phyloP scores from a whole-genome alignment of 1,139 yeast genomes.

The Geotrichum candidum region DNA sequence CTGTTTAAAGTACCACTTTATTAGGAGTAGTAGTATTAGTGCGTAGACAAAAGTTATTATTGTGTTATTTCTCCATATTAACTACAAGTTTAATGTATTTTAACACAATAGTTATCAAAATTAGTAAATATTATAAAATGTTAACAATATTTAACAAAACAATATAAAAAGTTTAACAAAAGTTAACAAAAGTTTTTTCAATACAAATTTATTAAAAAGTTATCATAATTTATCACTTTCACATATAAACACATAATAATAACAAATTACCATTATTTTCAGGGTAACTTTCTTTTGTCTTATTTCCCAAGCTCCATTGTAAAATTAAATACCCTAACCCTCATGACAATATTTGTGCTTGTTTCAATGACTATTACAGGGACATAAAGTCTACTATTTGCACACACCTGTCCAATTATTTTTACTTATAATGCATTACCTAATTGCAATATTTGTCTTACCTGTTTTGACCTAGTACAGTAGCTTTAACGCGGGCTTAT shows the following conservation, averaged over 20 bases:
- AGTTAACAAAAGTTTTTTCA: not conserved
- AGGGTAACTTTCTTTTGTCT: not conserved
- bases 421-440: too few relatives aligned
- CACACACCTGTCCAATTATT: too few relatives aligned
- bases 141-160: not conserved
- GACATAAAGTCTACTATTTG: not conserved
- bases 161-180: not conserved
- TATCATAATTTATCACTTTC: not conserved
- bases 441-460: too few relatives aligned
- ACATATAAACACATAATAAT: not conserved
- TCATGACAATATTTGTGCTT: not conserved
- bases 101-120: not conserved
- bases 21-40: too few relatives aligned
- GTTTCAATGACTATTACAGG: not conserved
- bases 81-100: not conserved
- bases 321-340: not conserved
- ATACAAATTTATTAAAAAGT: not conserved
- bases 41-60: too few relatives aligned
- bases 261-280: not conserved
- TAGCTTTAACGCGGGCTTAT: not conserved
- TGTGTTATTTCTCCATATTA: too few relatives aligned
- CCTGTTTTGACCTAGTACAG: not conserved
- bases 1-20: too few relatives aligned
- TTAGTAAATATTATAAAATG: not conserved
- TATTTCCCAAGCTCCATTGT: not conserved